Evolutionary conservation across 2,329 filamentous ascomycete genomes (phyloP).

Genomic region (Stagonosporopsis rhizophila): DNA sequence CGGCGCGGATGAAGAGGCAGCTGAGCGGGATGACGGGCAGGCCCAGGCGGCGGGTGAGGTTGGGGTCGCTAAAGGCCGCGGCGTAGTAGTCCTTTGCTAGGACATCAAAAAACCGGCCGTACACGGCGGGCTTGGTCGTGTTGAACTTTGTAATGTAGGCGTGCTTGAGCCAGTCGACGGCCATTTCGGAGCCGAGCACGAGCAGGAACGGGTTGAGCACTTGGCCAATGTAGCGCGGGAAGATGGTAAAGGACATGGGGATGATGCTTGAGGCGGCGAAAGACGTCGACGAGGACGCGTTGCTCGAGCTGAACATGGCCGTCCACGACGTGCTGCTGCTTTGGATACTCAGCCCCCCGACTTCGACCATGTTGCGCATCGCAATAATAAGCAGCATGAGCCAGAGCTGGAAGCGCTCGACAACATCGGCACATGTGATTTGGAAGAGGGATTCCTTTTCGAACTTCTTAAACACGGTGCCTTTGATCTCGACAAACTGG

Average conservation of each 20-base stretch:
- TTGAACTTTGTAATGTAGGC: constrained; percentile 99
- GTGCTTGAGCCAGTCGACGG: constrained; percentile 97
- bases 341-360: constrained; percentile 76
- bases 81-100: constrained; percentile 98
- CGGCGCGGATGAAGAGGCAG: constrained; percentile 93
- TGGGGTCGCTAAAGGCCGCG: constrained; percentile 90
- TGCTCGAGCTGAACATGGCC: constrained; percentile 32
- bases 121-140: constrained; percentile 90
- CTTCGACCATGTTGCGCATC: constrained; percentile 93
- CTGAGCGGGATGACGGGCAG: constrained; percentile 91
- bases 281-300: background rate
- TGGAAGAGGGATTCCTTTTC: constrained; percentile 98
- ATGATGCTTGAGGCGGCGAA: constrained; percentile 75
- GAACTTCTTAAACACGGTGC: constrained; percentile 97
- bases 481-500: constrained; percentile 99
- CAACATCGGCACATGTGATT: constrained; percentile 92
- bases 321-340: constrained; percentile 42
- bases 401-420: constrained; percentile 97
- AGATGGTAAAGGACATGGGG: constrained; percentile 86
- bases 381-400: constrained; percentile 97
- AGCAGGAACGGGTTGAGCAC: constrained; percentile 92
- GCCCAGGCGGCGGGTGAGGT: constrained; percentile 86
- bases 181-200: constrained; percentile 93
- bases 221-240: constrained; percentile 87
- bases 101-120: constrained; percentile 88